phyloP scores from a whole-genome alignment of 1,284 basidiomycete genomes.

The Trametes sp. region DNA sequence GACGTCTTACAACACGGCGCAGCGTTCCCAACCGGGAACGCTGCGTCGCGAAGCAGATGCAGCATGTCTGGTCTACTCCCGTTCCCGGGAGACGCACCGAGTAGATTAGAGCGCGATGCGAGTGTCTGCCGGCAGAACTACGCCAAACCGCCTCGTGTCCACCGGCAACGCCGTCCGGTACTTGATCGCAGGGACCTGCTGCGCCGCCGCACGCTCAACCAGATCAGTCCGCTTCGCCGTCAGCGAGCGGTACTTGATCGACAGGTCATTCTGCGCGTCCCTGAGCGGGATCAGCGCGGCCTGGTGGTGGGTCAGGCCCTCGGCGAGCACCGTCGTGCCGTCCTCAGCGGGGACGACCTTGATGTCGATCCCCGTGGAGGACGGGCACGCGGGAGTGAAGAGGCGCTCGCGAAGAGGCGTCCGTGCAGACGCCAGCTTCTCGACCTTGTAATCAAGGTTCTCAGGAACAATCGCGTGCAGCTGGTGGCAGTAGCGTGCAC shows the following conservation, averaged over 20 bases:
- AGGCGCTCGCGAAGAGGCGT: constrained; percentile 21
- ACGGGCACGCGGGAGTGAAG: constrained; percentile 21
- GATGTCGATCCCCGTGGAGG: constrained; percentile 17
- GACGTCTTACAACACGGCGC: neutral
- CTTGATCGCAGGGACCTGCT: constrained; percentile 14
- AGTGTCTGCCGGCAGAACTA: constrained; percentile 4
- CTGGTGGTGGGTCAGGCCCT: constrained; percentile 27
- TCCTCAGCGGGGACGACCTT: constrained; percentile 17
- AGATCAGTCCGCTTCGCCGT: constrained; percentile 19
- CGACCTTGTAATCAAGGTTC: constrained; percentile 23
- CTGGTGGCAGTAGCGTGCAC: constrained; percentile 26
- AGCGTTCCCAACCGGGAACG: neutral
- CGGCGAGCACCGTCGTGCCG: constrained; percentile 21
- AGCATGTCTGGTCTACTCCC: neutral
- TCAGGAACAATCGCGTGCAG: constrained; percentile 25
- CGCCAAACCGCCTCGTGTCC: constrained; percentile 3
- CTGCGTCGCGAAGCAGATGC: neutral
- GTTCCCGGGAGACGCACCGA: neutral
- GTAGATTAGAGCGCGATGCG: neutral
- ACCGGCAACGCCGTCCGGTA: constrained; percentile 12
- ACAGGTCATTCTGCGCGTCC: constrained; percentile 24
- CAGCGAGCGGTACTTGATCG: constrained; percentile 26
- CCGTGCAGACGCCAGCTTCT: constrained; percentile 22
- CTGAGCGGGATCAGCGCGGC: constrained; percentile 16
- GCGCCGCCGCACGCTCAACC: constrained; percentile 13